Evolutionary conservation across 164 flowering plant genomes (phyloP).

Genomic region (Tetracentron sinense): DNA sequence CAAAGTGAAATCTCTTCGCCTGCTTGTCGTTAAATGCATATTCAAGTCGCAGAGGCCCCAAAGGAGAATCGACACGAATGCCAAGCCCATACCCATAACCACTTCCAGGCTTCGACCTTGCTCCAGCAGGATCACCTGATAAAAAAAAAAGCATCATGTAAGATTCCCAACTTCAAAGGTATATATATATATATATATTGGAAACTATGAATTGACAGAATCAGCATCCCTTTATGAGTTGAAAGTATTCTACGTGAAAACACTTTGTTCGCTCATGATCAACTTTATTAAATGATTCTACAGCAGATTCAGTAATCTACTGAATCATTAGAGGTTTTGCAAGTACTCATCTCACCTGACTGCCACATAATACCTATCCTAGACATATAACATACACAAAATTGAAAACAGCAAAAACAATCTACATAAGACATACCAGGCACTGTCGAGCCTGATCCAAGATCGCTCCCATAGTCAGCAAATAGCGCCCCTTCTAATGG

Average conservation of each 20-base stretch:
- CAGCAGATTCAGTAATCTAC: too few relatives aligned
- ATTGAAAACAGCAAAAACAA: background rate
- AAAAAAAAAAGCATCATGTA: background rate
- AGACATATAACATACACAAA: background rate
- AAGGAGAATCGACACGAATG: constrained; percentile 80
- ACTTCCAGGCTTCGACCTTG: constrained; percentile 88
- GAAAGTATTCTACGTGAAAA: too few relatives aligned
- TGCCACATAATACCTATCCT: too few relatives aligned
- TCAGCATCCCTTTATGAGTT: too few relatives aligned
- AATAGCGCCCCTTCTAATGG: constrained; percentile 83
- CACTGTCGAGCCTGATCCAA: constrained; percentile 82
- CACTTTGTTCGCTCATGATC: too few relatives aligned
- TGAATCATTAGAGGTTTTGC: too few relatives aligned
- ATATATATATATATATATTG: too few relatives aligned
- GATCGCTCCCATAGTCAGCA: constrained; percentile 85
- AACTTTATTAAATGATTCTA: too few relatives aligned
- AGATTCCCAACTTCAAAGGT: background rate
- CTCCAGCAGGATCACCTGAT: constrained; percentile 97
- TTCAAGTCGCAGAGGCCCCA: constrained; percentile 90
- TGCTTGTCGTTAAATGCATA: constrained; percentile 80
- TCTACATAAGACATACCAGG: constrained; percentile 54
- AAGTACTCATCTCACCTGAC: too few relatives aligned
- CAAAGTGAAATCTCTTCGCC: constrained; percentile 83
- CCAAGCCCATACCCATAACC: constrained; percentile 95
- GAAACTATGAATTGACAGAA: background rate